Evolutionary conservation across 2,329 filamentous ascomycete species (phyloP).

Genomic region (Penicillium sp.): DNA sequence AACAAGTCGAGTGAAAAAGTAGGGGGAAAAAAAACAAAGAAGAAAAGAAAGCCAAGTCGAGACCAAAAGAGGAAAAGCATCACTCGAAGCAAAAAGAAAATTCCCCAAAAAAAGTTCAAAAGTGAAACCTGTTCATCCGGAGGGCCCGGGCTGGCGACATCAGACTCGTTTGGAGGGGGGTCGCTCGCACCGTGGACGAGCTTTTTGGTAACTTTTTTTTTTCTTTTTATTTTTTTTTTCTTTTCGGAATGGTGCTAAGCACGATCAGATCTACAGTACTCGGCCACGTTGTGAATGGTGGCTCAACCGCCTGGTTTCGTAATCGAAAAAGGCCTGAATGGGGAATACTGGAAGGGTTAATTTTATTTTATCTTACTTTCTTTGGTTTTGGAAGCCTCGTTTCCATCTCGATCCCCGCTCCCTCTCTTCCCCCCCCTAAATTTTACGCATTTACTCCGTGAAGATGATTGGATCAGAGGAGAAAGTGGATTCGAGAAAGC

Average conservation of each 20-base stretch:
- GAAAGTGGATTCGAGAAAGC: no score
- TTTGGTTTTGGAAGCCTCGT: no score
- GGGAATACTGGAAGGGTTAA: constrained; percentile 2
- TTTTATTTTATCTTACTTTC: neutral
- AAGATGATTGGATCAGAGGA: neutral
- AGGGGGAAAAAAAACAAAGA: no score
- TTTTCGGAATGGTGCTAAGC: constrained; percentile 17
- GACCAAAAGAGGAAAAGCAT: no score
- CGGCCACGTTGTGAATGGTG: constrained; percentile 25
- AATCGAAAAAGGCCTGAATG: constrained; percentile 6
- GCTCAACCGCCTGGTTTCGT: constrained; percentile 20
- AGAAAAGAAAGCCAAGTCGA: no score
- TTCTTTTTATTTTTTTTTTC: no score
- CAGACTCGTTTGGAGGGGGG: constrained; percentile 6
- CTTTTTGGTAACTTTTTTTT: constrained; percentile 11
- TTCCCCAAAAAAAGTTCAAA: neutral
- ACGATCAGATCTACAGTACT: constrained; percentile 21
- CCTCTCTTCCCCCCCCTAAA: no score
- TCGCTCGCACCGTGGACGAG: neutral
- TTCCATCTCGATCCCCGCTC: no score
- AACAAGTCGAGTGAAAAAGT: no score
- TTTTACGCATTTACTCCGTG: no score
- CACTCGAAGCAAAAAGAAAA: no score
- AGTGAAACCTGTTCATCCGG: constrained; percentile 6
- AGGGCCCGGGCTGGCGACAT: no score